Evolutionary conservation across 179 eudicot species (phyloP).

Genomic region (Vitellaria paradoxa): DNA sequence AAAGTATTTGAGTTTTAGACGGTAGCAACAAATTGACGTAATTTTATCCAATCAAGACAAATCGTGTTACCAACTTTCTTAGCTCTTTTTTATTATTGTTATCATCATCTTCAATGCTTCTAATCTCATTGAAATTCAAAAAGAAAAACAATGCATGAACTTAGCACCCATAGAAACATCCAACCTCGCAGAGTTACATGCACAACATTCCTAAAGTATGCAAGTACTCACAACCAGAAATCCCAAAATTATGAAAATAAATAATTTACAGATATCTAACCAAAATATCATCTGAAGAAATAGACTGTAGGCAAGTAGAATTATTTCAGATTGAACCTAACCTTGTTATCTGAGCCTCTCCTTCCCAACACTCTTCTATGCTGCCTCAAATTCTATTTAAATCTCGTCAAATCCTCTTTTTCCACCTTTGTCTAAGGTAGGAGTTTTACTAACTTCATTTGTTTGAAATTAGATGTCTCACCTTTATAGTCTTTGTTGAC

Average conservation of each 20-base stretch:
- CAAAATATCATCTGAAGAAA: not conserved
- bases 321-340: not conserved
- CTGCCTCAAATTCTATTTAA: too few relatives aligned
- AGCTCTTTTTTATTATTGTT: not conserved
- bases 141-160: not conserved
- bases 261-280: not conserved
- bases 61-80: not conserved
- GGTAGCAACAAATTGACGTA: not conserved
- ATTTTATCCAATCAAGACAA: not conserved
- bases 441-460: too few relatives aligned
- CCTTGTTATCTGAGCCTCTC: conserved; percentile 72
- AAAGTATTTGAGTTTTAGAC: not conserved
- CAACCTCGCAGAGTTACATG: not conserved
- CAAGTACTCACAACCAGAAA: not conserved
- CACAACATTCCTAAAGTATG: not conserved
- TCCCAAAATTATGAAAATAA: not conserved
- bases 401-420: too few relatives aligned
- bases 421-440: too few relatives aligned
- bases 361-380: conserved; percentile 51
- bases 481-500: too few relatives aligned
- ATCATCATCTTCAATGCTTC: not conserved
- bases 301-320: not conserved
- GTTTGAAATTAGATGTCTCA: too few relatives aligned
- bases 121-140: not conserved
- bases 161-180: not conserved